Percentiles rank a stretch among this genome's conserved stretches.
Conservation (phyloP, 805 yeast species). For the Candida dajiaensis region DNA sequence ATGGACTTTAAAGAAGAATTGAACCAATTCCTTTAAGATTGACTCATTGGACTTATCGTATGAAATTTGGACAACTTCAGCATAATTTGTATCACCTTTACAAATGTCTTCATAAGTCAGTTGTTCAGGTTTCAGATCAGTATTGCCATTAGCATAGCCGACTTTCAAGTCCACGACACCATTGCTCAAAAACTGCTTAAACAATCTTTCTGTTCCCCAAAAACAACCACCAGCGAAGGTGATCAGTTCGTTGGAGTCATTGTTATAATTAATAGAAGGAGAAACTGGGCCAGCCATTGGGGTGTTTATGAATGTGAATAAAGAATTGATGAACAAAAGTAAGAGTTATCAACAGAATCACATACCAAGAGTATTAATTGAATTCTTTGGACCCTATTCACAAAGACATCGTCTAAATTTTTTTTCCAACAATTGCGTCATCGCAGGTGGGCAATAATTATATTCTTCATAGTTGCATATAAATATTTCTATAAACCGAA, state of each 20-base stretch:
- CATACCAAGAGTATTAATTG: not conserved
- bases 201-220: constrained; percentile 87
- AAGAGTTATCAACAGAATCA: not conserved
- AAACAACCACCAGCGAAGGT: constrained; percentile 38
- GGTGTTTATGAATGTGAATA: not conserved
- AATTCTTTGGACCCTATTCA: not conserved
- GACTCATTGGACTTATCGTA: constrained; percentile 58
- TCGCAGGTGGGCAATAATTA: not conserved
- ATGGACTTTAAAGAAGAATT: constrained; percentile 80
- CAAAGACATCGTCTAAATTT: not conserved
- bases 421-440: not conserved
- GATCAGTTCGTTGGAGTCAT: not conserved
- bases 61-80: constrained; percentile 76
- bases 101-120: constrained; percentile 7
- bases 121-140: not conserved
- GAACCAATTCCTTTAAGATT: constrained; percentile 49
- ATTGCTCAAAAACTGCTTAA: constrained; percentile 50
- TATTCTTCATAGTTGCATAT: too few relatives aligned
- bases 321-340: too few relatives aligned
- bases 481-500: too few relatives aligned
- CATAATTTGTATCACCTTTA: constrained; percentile 54
- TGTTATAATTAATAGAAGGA: not conserved
- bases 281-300: constrained; percentile 1
- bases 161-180: constrained; percentile 65
- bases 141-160: constrained; percentile 78